Base-by-base conservation (phyloP, 2,329 filamentous ascomycete species). In the Thielaviopsis populi region DNA sequence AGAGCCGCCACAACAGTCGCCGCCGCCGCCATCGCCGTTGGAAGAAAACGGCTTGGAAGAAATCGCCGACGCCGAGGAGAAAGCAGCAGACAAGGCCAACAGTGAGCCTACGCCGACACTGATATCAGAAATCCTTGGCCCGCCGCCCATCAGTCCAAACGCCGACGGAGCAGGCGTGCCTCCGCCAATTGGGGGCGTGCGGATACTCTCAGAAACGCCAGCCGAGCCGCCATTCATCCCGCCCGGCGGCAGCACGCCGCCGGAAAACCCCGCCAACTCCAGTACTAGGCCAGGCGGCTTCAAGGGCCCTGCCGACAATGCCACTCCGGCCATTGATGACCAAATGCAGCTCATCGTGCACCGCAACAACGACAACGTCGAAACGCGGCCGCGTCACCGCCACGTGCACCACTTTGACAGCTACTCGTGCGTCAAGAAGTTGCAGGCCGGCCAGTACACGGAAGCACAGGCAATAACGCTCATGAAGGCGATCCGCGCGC, bases 391-490 rank as follows among this genome's bases (percentile, higher is more conserved):
- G 15, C 40, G n/a, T 5, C 24, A 56, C 53, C 37, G 50, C 15
- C 61, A 96, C 71, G 85, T 96, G 41, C 94, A 99, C 75, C 91
- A 97, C 75, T 99, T 99, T 74, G 92, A 99, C 75, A 96, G 87
- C 27, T 99, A 94, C 74, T 86, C 84, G 15, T 81, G 97, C 4
- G 94, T 97, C 17, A 87, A 87, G 70, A 84, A 89, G 69, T 83
- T 99, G 17, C 80, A 85, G 19, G 76, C 75, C 0, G 84, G 85
- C 13, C 87, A 87, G 0, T 96, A 91, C 74, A 83, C 82, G 1
- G 78, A 82, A 54, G 80, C 79, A 0, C 92, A 96, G 74, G 85
- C 90, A 30, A 84, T 91, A 61, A 89, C 86, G 5, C 79, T 90
- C 61, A 99, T 99, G 94, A 97, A 97, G 77, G 90, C 87, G 5